These are phyloP conservation scores for Ogataea saltuana DNA, from an alignment of 805 yeast genomes.

Conservation along the genomic window DNA sequence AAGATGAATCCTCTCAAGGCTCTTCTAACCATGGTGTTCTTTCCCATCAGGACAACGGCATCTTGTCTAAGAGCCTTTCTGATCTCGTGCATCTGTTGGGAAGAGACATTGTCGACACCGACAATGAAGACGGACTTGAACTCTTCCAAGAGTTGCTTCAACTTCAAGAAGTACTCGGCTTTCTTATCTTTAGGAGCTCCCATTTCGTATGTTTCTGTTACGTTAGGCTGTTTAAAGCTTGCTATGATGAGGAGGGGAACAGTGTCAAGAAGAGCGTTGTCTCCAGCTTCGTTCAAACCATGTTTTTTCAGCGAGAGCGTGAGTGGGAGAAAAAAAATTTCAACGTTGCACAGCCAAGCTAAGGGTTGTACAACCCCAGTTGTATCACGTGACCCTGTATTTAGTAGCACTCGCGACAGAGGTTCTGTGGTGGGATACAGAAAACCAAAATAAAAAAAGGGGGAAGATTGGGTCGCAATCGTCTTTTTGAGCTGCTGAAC, in stretches of 20 bases:
- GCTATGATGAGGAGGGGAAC: constrained; percentile 6
- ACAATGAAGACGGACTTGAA: constrained; percentile 98
- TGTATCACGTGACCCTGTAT: constrained; percentile 12
- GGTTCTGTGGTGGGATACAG: constrained; percentile 7
- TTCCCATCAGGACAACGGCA: constrained; percentile 98
- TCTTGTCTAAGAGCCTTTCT: constrained; percentile 95
- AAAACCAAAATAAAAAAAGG: constrained; percentile 1
- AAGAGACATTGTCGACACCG: constrained; percentile 99
- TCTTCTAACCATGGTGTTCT: constrained; percentile 99
- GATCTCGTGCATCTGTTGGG: constrained; percentile 99
- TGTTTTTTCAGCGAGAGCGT: constrained; percentile 1
- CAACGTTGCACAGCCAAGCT: background rate
- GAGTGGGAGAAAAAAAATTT: constrained; percentile 2
- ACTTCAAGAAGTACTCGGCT: constrained; percentile 90
- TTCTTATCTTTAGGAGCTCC: constrained; percentile 99
- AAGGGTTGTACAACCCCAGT: constrained; percentile 7
- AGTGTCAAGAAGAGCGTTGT: background rate
- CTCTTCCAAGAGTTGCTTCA: constrained; percentile 92
- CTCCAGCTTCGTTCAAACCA: too few species aligned
- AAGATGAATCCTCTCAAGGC: constrained; percentile 94
- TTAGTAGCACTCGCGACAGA: background rate
- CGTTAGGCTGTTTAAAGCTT: constrained; percentile 92
- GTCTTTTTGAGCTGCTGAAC: too few species aligned
- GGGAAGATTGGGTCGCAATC: too few species aligned
- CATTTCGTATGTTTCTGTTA: constrained; percentile 83